Conservation (phyloP, 352 stramenopile genomes). For the Pythium guiyangense region DNA sequence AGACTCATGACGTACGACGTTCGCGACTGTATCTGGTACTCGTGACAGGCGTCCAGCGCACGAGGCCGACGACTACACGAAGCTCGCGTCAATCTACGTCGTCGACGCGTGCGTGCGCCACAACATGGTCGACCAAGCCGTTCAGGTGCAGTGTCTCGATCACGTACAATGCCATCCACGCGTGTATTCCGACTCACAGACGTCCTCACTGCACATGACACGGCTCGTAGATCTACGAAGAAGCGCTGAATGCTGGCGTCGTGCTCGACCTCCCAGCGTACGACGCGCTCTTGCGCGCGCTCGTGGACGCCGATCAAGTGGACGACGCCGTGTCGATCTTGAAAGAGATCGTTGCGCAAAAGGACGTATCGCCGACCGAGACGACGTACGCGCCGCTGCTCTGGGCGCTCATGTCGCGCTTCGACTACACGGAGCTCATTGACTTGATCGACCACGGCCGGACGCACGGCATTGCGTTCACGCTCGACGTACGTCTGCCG, state of each 20-base stretch:
- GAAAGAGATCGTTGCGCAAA: conserved; percentile 24
- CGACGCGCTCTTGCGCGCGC: conserved; percentile 31
- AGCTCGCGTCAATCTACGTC: conserved; percentile 63
- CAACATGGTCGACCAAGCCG: conserved; percentile 38
- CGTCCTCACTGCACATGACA: not conserved
- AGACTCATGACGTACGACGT: not conserved
- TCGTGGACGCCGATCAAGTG: conserved; percentile 34
- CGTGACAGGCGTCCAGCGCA: conserved; percentile 25
- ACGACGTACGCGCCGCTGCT: conserved; percentile 50
- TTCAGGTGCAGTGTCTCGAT: conserved; percentile 19
- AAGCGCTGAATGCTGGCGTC: conserved; percentile 35
- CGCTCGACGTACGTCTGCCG: conserved; percentile 29
- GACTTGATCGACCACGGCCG: conserved; percentile 50
- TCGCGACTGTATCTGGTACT: not conserved
- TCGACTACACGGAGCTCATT: conserved; percentile 42
- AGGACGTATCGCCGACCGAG: conserved; percentile 48
- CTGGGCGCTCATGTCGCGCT: conserved; percentile 36
- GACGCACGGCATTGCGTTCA: conserved; percentile 44
- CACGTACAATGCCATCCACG: no score
- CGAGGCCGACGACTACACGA: conserved; percentile 55
- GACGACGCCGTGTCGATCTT: conserved; percentile 43
- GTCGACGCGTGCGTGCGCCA: conserved; percentile 54
- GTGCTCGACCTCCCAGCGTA: conserved; percentile 59
- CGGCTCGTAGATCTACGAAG: conserved; percentile 34
- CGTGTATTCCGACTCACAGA: not conserved